These are phyloP conservation scores for Coniochaeta sp. DNA, from an alignment of 2,329 filamentous ascomycete species.

Conservation along the genomic window DNA sequence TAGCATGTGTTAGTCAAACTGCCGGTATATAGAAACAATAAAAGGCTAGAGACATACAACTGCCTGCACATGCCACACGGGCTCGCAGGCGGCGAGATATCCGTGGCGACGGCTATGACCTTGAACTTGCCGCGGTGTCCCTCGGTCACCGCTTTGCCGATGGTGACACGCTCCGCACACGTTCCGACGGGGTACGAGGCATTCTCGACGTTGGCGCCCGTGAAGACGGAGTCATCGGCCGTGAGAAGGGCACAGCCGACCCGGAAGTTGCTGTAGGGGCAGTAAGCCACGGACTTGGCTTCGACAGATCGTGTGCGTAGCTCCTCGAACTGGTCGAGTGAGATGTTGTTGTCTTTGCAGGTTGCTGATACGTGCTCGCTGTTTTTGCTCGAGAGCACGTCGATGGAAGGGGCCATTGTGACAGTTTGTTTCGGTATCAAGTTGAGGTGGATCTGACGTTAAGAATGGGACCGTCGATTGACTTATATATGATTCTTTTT, in stretches of 20 bases:
- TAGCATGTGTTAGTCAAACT: conserved; percentile 18
- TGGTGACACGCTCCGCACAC: conserved; percentile 87
- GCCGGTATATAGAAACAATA: neutral
- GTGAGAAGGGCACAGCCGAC: conserved; percentile 78
- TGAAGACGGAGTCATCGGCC: conserved; percentile 33
- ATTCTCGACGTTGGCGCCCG: conserved; percentile 89
- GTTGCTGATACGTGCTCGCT: conserved; percentile 16
- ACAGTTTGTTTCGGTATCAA: neutral
- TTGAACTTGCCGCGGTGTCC: conserved; percentile 51
- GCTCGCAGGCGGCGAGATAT: conserved; percentile 60
- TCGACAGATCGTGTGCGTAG: conserved; percentile 56
- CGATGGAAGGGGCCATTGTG: conserved; percentile 5
- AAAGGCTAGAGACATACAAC: conserved; percentile 53
- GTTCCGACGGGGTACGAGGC: conserved; percentile 90
- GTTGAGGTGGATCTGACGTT: neutral
- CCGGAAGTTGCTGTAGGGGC: conserved; percentile 87
- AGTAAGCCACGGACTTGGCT: conserved; percentile 77
- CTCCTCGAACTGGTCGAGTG: conserved; percentile 52
- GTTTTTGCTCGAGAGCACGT: conserved; percentile 16
- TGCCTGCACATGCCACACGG: conserved; percentile 97
- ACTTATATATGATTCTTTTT: neutral
- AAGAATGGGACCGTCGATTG: too few relatives aligned
- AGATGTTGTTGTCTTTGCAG: conserved; percentile 41
- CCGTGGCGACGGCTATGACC: conserved; percentile 79
- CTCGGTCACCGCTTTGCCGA: conserved; percentile 67